A percentile compares a stretch with the other conserved stretches of the same genome.
Evolutionary conservation across 805 yeast genomes (phyloP).

Genomic region (Saccharomyces eubayanus): DNA sequence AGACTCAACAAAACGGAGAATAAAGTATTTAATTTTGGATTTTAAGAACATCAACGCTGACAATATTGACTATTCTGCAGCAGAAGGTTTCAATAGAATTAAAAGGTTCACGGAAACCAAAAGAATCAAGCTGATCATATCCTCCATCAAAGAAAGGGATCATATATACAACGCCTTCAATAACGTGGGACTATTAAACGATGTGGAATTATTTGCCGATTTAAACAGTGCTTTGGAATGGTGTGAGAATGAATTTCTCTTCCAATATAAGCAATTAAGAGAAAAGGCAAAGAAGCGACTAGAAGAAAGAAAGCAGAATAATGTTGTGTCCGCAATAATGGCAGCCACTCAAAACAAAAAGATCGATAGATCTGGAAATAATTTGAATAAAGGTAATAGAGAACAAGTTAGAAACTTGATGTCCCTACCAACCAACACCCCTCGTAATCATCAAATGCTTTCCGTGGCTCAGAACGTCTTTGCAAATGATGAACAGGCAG

Average conservation of each 20-base stretch:
- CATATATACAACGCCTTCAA: slow-evolving; percentile 61
- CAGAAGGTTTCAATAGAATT: slow-evolving; percentile 87
- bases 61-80: slow-evolving; percentile 85
- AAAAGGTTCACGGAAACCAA: slow-evolving; percentile 66
- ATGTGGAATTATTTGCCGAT: slow-evolving; percentile 55
- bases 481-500: slow-evolving; percentile 25
- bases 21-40: slow-evolving; percentile 76
- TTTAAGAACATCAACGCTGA: slow-evolving; percentile 65
- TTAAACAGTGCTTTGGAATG: slow-evolving; percentile 87
- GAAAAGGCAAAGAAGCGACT: slow-evolving; percentile 16
- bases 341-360: slow-evolving; percentile 8
- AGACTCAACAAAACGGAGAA: slow-evolving; percentile 41
- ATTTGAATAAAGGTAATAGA: neutral
- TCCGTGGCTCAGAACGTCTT: slow-evolving; percentile 34
- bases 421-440: slow-evolving; percentile 30
- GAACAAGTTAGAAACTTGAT: slow-evolving; percentile 4
- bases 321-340: slow-evolving; percentile 5
- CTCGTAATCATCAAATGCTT: slow-evolving; percentile 35
- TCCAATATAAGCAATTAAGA: slow-evolving; percentile 32
- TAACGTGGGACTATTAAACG: slow-evolving; percentile 75
- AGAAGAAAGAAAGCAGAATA: slow-evolving; percentile 3
- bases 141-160: slow-evolving; percentile 65
- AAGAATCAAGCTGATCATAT: slow-evolving; percentile 61
- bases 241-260: slow-evolving; percentile 87
- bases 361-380: slow-evolving; percentile 1